Base-by-base conservation (phyloP, 2,329 filamentous ascomycete species). In the Tolypocladium cylindrosporum region DNA sequence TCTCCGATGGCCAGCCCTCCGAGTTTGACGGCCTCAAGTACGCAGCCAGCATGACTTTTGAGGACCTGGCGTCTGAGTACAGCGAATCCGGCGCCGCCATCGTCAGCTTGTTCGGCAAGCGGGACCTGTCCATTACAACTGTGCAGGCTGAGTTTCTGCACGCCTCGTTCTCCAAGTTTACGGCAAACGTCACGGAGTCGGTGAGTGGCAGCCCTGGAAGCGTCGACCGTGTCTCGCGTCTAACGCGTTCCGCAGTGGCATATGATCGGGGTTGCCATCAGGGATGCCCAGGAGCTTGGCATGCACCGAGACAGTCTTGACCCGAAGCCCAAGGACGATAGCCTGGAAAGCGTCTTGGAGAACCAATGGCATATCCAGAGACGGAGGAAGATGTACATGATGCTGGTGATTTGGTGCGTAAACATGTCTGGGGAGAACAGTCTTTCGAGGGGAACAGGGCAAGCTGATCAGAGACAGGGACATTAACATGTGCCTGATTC, bases 271-370 rank as follows among this genome's bases (percentile, higher is more conserved):
- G 74, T 77, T 27, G 78, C 80, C 0, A 84, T 86, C 57, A 74
- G 81, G 45, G 83, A 86, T 65, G 84, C 82, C 0, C 83, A 86
- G 65, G 83, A 86, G 62, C 77, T 86, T 45, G 84, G 83, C 14
- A 71, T 87, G 63, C 79, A 87, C 62, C 75, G 78, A 14, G 78
- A 82, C 61, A 74, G 71, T 41, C 69, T 78, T 36, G 80, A 84
- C 61, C 80, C 80, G 0, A 76, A 76, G 54, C 77, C 79, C 3
- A 70, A 68, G 16, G 70, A 76, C 41, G 69, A 75, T 43, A 76
- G 74, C 43, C 67, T 76, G 6, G 80, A 81, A 59, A 75, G 77
- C 39, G 69, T 79, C 2, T 69, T 84, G 19, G 77, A 82, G 59
- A 83, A 80, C 59, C 75, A 84, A 62, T 86, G 84, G 84, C 70